Percentiles rank a stretch among this genome's conserved stretches.
phyloP scores from a whole-genome alignment of 2,329 filamentous ascomycete genomes.

The Fusarium neocosmosporiellum region DNA sequence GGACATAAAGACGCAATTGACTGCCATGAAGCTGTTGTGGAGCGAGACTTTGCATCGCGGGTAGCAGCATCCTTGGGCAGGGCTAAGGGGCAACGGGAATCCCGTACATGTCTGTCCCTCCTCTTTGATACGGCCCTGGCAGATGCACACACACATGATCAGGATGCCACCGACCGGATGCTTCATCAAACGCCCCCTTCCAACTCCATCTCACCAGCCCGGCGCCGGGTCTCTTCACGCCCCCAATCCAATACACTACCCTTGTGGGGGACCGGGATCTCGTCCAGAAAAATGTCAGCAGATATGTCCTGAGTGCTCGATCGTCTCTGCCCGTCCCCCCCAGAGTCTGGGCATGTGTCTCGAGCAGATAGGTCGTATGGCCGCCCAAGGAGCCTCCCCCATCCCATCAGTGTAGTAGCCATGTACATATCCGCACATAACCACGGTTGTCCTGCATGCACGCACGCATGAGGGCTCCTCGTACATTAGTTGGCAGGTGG shows the following conservation, averaged over 20 bases:
- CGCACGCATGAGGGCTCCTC: slow-evolving; percentile 38
- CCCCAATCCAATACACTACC: not conserved
- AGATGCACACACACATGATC: slow-evolving; percentile 22
- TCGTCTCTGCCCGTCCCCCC: slow-evolving; percentile 9
- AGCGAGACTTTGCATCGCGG: slow-evolving; percentile 34
- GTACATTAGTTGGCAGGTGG: slow-evolving; percentile 44
- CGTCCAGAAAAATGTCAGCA: slow-evolving; percentile 19
- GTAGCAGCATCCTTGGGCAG: slow-evolving; percentile 25
- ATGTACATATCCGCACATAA: slow-evolving; percentile 40
- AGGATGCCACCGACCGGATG: slow-evolving; percentile 25
- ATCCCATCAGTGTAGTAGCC: slow-evolving; percentile 24
- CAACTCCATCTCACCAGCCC: not conserved
- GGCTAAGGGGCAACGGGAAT: slow-evolving; percentile 17
- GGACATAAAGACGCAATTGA: slow-evolving; percentile 26
- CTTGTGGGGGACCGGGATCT: slow-evolving; percentile 3
- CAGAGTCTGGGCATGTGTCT: slow-evolving; percentile 14
- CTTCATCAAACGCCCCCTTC: slow-evolving; percentile 26
- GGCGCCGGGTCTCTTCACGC: not conserved
- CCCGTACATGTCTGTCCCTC: slow-evolving; percentile 9
- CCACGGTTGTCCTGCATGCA: slow-evolving; percentile 35
- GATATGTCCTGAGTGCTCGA: slow-evolving; percentile 11
- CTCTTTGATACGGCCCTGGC: slow-evolving; percentile 5
- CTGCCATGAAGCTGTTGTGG: slow-evolving; percentile 26
- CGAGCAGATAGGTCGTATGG: slow-evolving; percentile 22
- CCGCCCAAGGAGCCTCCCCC: slow-evolving; percentile 14